Evolutionary conservation across 2,329 filamentous ascomycete genomes (phyloP), one percentile per base, ranked within the genome.

Genomic region (Nothopassalora personata): DNA sequence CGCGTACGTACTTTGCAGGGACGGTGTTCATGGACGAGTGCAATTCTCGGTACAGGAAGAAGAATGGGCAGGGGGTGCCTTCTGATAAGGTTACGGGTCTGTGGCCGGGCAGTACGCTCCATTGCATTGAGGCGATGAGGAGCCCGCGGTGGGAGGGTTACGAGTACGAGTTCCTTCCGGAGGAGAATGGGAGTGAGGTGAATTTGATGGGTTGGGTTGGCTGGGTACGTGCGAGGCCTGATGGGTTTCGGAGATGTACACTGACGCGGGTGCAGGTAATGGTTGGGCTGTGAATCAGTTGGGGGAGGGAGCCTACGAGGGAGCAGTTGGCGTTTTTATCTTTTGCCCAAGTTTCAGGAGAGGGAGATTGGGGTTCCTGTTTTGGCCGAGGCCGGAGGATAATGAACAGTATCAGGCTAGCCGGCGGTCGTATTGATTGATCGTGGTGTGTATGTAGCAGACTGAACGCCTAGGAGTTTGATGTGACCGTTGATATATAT

Each of bases 201-300:
- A 83, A 83, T 66, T 70, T 82, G 30, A 83, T 88, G 65, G 75
- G 78, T 1, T 88, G 65, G 75, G 78, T 1, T 90, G 86, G 70
- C 83, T 89, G 64, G 88, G 88, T 23, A 23, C 23, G 88, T 23
- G 3, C 23, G 23, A 23, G 1, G 2, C 23, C 23, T 3, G 23
- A 23, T 23, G 23, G 23, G 1, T 3, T 23, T 23, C 23, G 23
- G 1, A 23, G 23, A 23, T 23, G 23, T 1, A 23, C 23, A 3
- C 23, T 23, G 3, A 23, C 23, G 3, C 3, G 23, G 23, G 23
- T 23, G 23, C 23, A 23, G 23, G 23, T 0, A 88, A 87, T 68
- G 88, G 88, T 0, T 85, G 82, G 75, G 87, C 84, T 2, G 75
- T 67, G 51, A 81, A 81, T 61, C 87, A 91, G 71, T 64, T 75